Conservation (phyloP, 768 basidiomycete genomes). For the Suillus subalutaceus region DNA sequence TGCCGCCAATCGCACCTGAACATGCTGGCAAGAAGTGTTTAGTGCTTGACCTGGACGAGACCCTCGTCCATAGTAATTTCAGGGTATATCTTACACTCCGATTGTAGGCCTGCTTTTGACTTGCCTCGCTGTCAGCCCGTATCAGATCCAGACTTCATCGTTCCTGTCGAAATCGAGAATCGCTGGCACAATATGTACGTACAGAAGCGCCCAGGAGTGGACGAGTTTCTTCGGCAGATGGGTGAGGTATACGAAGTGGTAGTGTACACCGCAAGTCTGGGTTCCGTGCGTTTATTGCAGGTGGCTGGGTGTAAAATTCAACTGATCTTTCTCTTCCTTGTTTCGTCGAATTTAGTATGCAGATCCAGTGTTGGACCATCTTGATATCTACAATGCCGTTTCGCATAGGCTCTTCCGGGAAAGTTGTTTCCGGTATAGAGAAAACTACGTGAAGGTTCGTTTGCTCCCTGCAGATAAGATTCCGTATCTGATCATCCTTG, state of each 20-base stretch:
- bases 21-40: conserved; percentile 87
- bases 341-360: conserved; percentile 66
- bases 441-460: conserved; percentile 92
- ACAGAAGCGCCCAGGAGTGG: conserved; percentile 93
- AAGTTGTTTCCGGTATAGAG: conserved; percentile 94
- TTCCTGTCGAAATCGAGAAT: conserved; percentile 94
- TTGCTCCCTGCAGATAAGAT: neutral
- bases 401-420: conserved; percentile 91
- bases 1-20: conserved; percentile 73
- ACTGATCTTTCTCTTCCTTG: conserved; percentile 16
- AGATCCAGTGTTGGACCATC: conserved; percentile 91
- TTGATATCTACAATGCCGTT: conserved; percentile 86
- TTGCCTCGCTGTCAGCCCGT: conserved; percentile 62
- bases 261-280: conserved; percentile 92
- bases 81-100: conserved; percentile 55
- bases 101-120: neutral
- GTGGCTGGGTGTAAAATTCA: conserved; percentile 2
- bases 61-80: conserved; percentile 91
- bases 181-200: conserved; percentile 96
- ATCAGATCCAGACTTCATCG: conserved; percentile 87
- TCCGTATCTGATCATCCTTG: conserved; percentile 11
- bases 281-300: conserved; percentile 66
- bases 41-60: conserved; percentile 92
- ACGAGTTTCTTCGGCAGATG: conserved; percentile 92
- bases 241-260: conserved; percentile 95